Percentiles rank a stretch among this genome's conserved stretches.
These are phyloP conservation scores for Piromyces sp. DNA, from an alignment of 192 early-diverging fungal species.

Conservation along the genomic window DNA sequence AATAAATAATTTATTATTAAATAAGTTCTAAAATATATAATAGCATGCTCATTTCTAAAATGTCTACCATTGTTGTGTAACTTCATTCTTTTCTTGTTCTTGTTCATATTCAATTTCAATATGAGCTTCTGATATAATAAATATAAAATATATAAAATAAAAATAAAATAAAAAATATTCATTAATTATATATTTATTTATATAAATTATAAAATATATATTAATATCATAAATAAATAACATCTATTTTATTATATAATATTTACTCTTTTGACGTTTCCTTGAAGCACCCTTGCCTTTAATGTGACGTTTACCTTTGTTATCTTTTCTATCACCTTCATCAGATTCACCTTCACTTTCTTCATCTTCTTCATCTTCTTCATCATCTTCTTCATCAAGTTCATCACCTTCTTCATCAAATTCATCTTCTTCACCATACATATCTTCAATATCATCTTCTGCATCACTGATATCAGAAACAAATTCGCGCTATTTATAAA, in stretches of 20 bases:
- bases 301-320: constrained; percentile 6
- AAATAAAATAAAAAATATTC: no score
- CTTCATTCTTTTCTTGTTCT: constrained; percentile 7
- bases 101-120: constrained; percentile 19
- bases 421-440: constrained; percentile 2
- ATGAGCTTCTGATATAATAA: not conserved
- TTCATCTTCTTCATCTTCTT: constrained; percentile 3
- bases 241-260: not conserved
- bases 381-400: constrained; percentile 2
- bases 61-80: not conserved
- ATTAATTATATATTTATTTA: no score
- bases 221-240: no score
- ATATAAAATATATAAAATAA: not conserved
- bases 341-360: not conserved
- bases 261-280: not conserved
- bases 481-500: constrained; percentile 23
- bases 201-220: no score
- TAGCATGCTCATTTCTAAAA: not conserved
- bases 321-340: not conserved
- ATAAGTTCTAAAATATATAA: not conserved
- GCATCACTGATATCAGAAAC: constrained; percentile 26
- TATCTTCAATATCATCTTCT: constrained; percentile 13
- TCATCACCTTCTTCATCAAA: not conserved
- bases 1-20: no score
- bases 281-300: constrained; percentile 3